Percentiles rank a stretch among this genome's conserved stretches.
These are phyloP conservation scores for Sporothrix pallida DNA, from an alignment of 2,329 filamentous ascomycete genomes.

Conservation along the genomic window DNA sequence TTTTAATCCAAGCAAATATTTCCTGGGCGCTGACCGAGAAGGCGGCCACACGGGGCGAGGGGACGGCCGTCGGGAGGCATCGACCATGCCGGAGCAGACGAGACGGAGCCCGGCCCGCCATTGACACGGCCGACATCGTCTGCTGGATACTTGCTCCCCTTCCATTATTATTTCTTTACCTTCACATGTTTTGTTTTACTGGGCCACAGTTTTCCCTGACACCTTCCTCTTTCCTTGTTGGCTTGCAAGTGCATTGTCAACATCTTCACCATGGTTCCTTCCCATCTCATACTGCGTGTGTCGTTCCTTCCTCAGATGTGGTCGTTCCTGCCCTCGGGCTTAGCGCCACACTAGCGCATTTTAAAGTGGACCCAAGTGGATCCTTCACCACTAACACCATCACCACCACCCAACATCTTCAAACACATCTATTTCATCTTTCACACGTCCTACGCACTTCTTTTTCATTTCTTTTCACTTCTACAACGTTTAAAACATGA, in stretches of 20 bases:
- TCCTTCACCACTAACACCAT: neutral
- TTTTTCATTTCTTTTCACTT: slow-evolving; percentile 30
- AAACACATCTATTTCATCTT: neutral
- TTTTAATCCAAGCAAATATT: too few relatives aligned
- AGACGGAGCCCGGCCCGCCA: slow-evolving; percentile 64
- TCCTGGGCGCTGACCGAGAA: slow-evolving; percentile 32
- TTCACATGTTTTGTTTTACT: too few relatives aligned
- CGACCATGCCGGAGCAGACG: slow-evolving; percentile 60
- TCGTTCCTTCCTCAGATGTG: neutral
- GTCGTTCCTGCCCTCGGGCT: too few relatives aligned
- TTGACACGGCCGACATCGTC: slow-evolving; percentile 45
- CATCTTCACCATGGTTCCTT: too few relatives aligned
- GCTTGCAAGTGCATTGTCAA: too few relatives aligned
- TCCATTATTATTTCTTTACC: too few relatives aligned
- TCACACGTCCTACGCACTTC: neutral
- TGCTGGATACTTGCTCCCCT: too few relatives aligned
- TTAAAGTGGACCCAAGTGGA: slow-evolving; percentile 19
- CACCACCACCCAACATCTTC: neutral
- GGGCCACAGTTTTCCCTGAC: too few relatives aligned
- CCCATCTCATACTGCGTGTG: neutral
- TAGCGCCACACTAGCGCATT: neutral
- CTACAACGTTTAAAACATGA: neutral
- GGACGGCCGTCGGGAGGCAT: slow-evolving; percentile 54
- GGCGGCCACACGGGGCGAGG: slow-evolving; percentile 51
- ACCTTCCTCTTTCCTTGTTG: too few relatives aligned